Conservation (phyloP, 345 rosid genomes). For the Clausena lansium region DNA sequence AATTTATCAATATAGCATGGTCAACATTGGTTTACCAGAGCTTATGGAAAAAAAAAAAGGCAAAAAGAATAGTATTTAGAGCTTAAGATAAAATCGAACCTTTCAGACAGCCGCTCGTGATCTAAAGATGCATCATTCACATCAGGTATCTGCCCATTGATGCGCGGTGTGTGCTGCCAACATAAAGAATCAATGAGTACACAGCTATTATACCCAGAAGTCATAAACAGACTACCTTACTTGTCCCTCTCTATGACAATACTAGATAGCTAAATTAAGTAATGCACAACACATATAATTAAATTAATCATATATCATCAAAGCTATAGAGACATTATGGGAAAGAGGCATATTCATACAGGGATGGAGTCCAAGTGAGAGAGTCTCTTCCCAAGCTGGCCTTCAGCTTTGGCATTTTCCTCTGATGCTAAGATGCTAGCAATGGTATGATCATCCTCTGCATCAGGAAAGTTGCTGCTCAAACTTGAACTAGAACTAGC, state of each 20-base stretch:
- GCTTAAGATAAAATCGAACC: conserved; percentile 40
- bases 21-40: neutral
- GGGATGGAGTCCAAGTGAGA: conserved; percentile 92
- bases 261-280: neutral
- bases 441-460: conserved; percentile 83
- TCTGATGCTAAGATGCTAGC: conserved; percentile 73
- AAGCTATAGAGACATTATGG: neutral
- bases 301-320: neutral
- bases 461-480: conserved; percentile 68
- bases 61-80: conserved; percentile 4
- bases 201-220: neutral
- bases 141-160: conserved; percentile 78
- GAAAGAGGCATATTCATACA: conserved; percentile 31
- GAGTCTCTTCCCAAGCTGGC: conserved; percentile 72
- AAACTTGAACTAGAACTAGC: conserved; percentile 79
- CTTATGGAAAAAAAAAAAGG: neutral
- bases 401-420: conserved; percentile 41
- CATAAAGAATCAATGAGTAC: conserved; percentile 21
- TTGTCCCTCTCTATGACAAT: neutral
- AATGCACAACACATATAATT: neutral
- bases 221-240: too few species aligned
- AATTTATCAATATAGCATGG: neutral
- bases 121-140: conserved; percentile 82
- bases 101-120: conserved; percentile 86
- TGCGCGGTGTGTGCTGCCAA: conserved; percentile 87